Percentiles rank a stretch among this genome's conserved stretches.
Evolutionary conservation across 805 yeast species (phyloP).

Genomic region (Kurtzmaniella fragi): DNA sequence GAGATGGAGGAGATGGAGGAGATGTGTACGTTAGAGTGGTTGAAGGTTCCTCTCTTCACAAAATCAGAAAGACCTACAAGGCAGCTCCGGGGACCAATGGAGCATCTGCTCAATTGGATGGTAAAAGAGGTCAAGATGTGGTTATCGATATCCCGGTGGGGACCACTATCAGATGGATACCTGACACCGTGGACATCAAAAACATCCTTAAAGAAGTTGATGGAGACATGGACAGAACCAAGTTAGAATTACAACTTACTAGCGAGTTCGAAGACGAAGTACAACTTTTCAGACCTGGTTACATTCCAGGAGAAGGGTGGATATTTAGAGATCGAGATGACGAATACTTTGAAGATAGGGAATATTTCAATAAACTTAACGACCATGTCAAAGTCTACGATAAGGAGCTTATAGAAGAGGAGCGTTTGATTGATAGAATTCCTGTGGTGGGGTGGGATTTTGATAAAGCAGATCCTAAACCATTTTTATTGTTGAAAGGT

Average conservation of each 20-base stretch:
- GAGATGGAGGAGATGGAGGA: slow-evolving; percentile 97
- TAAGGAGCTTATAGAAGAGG: slow-evolving; percentile 49
- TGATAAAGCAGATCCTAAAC: slow-evolving; percentile 53
- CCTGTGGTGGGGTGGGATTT: slow-evolving; percentile 83
- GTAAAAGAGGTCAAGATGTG: slow-evolving; percentile 76
- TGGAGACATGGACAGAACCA: slow-evolving; percentile 14
- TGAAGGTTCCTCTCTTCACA: slow-evolving; percentile 67
- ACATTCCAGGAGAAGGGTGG: slow-evolving; percentile 82
- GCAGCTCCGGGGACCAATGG: slow-evolving; percentile 77
- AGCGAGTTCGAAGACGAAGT: slow-evolving; percentile 20
- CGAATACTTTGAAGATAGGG: slow-evolving; percentile 60
- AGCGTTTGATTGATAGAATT: slow-evolving; percentile 58
- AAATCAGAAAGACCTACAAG: slow-evolving; percentile 57
- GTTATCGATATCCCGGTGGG: slow-evolving; percentile 89
- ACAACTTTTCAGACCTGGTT: slow-evolving; percentile 62
- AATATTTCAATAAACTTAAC: slow-evolving; percentile 62
- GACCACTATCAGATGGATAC: slow-evolving; percentile 80
- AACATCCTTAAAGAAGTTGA: slow-evolving; percentile 16
- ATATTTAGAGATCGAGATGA: slow-evolving; percentile 72
- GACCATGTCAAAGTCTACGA: slow-evolving; percentile 65
- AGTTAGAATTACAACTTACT: slow-evolving; percentile 31
- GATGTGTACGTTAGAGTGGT: slow-evolving; percentile 78
- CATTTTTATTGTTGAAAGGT: slow-evolving; percentile 69
- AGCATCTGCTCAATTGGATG: slow-evolving; percentile 72
- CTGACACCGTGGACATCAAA: slow-evolving; percentile 54